Evolutionary conservation across 352 stramenopile species (phyloP).

Genomic region (Phytophthora capsici): DNA sequence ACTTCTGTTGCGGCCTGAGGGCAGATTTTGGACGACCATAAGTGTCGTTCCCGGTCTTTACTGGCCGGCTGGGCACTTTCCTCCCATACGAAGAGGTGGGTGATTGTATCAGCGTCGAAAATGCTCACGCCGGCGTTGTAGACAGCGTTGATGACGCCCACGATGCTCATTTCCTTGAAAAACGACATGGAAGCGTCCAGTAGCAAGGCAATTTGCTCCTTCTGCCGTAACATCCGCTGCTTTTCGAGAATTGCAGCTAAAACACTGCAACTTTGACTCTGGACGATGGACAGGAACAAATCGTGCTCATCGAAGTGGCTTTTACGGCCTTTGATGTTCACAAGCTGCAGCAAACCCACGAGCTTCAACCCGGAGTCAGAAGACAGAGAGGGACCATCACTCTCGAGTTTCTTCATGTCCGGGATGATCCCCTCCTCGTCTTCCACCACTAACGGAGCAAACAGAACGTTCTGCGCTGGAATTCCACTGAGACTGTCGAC

Average conservation of each 20-base stretch:
- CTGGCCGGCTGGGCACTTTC: slow-evolving; percentile 14
- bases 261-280: slow-evolving; percentile 69
- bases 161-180: slow-evolving; percentile 82
- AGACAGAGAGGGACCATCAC: background rate
- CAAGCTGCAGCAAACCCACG: slow-evolving; percentile 72
- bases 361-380: slow-evolving; percentile 42
- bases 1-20: slow-evolving; percentile 29
- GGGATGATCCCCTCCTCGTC: slow-evolving; percentile 31
- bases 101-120: slow-evolving; percentile 62
- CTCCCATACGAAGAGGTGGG: slow-evolving; percentile 75
- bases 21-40: slow-evolving; percentile 79
- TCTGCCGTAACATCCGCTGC: slow-evolving; percentile 62
- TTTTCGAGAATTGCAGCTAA: slow-evolving; percentile 77
- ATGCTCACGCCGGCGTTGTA: slow-evolving; percentile 78
- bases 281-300: slow-evolving; percentile 80
- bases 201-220: slow-evolving; percentile 67
- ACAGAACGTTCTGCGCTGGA: slow-evolving; percentile 61
- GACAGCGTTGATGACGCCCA: slow-evolving; percentile 82
- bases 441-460: slow-evolving; percentile 66
- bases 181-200: slow-evolving; percentile 80
- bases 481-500: slow-evolving; percentile 71
- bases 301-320: slow-evolving; percentile 69
- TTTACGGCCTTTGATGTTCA: slow-evolving; percentile 76
- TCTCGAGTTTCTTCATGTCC: slow-evolving; percentile 24
- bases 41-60: slow-evolving; percentile 38